phyloP scores from a whole-genome alignment of 768 basidiomycete species.

The Auriscalpium microsporum region DNA sequence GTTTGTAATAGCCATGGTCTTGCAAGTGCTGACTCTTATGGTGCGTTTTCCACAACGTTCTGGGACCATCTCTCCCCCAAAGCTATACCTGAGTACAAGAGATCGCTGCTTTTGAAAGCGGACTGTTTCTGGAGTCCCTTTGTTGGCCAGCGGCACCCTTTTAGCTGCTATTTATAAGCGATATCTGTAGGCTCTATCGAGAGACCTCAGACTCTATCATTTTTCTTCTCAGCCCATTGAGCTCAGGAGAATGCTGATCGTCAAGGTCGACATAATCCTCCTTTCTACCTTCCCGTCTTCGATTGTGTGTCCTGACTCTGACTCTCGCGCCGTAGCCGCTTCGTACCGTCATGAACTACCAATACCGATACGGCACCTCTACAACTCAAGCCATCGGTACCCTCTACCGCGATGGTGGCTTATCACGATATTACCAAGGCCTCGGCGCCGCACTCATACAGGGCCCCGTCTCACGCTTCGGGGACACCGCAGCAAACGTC shows the following conservation, averaged over 20 bases:
- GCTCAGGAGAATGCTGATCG: too few species aligned
- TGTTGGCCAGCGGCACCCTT: too few species aligned
- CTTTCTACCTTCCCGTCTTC: not conserved
- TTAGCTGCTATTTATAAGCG: too few species aligned
- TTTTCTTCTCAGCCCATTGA: too few species aligned
- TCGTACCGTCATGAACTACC: slow-evolving; percentile 98
- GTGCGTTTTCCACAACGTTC: slow-evolving; percentile 13
- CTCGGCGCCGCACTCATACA: slow-evolving; percentile 79
- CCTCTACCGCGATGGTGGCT: slow-evolving; percentile 74
- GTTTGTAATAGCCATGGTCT: slow-evolving; percentile 65
- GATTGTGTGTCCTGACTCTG: slow-evolving; percentile 8
- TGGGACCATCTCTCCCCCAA: too few species aligned
- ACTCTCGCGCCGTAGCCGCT: slow-evolving; percentile 46
- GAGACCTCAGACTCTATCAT: not conserved
- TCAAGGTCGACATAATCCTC: too few species aligned
- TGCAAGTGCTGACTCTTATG: slow-evolving; percentile 90
- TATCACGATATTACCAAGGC: slow-evolving; percentile 82
- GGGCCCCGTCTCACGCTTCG: slow-evolving; percentile 79
- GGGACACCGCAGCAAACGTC: slow-evolving; percentile 91
- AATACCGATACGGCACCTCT: slow-evolving; percentile 82
- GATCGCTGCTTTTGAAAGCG: too few species aligned
- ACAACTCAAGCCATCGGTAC: slow-evolving; percentile 55
- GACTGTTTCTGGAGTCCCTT: too few species aligned
- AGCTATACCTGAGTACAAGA: too few species aligned
- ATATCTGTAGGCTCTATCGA: too few species aligned